Base-by-base conservation (phyloP, 2,329 filamentous ascomycete species). In the Xylariaceae sp. region DNA sequence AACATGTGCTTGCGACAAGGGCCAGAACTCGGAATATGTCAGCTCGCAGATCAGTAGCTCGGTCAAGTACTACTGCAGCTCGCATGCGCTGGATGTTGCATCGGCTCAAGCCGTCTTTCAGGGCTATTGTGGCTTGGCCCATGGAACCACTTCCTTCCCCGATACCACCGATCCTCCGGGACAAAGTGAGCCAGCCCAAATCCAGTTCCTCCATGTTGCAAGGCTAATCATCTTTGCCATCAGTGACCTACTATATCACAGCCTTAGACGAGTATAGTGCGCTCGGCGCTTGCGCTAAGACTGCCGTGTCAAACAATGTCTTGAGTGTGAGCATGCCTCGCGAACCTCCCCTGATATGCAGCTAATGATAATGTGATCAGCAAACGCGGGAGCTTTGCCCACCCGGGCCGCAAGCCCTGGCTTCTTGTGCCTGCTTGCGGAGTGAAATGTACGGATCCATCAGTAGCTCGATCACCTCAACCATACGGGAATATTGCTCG, bases 221-320 rank as follows among this genome's bases (percentile, higher is more conserved):
- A 28, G n/a, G 12, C 37, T 36, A 23, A 43, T 23, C 40, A 16
- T 39, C 31, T 7, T 18, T 13, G 15, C 36, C 34, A 5, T 3
- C 15, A 71, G 67, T 78, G 66, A 65, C 70, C 0, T 78, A 76
- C 50, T 71, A 74, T 41, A 69, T 77, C 40, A 74, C 71, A 1
- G 73, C 67, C 9, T 53, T 77, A 18, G 59, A 68, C 0, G 57
- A 69, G 40, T 77, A 60, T 43, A 64, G 59, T 29, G 60, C 64
- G 0, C 59, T 77, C 0, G 62, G 62, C 0, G 50, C 56, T 0
- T 76, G 73, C 38, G 72, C 70, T 1, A 60, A 66, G 38, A 57
- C 49, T 0, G 72, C 61, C 1, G 44, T 77, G 13, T 65, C 66
- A 3, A 59, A 62, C 30, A 68, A 59, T 3, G 52, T 74, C 3